phyloP scores from a whole-genome alignment of 768 basidiomycete species.

The Coprinellus micaceus region DNA sequence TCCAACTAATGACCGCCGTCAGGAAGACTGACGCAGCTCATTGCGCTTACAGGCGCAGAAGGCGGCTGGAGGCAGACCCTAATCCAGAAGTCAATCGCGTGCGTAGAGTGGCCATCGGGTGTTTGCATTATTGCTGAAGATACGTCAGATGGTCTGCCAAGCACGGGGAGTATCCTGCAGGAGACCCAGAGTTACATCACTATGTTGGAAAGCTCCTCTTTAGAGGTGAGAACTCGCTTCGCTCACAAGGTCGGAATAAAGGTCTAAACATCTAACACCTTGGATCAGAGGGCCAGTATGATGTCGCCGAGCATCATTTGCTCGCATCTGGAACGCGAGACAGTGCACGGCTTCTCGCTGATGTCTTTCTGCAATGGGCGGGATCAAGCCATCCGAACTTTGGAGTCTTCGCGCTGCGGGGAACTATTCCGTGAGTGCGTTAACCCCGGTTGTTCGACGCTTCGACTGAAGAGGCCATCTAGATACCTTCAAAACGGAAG shows the following conservation, averaged over 20 bases:
- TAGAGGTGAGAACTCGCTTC: constrained; percentile 80
- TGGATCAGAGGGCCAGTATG: constrained; percentile 66
- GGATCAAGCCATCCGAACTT: constrained; percentile 52
- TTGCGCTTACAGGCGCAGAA: constrained; percentile 74
- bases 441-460: neutral
- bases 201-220: constrained; percentile 87
- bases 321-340: constrained; percentile 86
- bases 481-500: constrained; percentile 84
- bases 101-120: constrained; percentile 26
- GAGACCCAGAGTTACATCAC: constrained; percentile 84
- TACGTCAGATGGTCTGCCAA: constrained; percentile 78
- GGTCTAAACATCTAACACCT: too few species aligned
- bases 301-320: constrained; percentile 75
- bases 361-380: constrained; percentile 84
- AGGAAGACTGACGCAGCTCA: constrained; percentile 89
- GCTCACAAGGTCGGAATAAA: too few species aligned
- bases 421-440: constrained; percentile 74
- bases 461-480: neutral
- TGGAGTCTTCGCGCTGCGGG: constrained; percentile 81
- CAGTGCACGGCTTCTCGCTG: constrained; percentile 79
- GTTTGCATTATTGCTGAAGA: constrained; percentile 14
- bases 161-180: constrained; percentile 73
- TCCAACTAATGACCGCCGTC: constrained; percentile 11
- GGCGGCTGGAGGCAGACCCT: constrained; percentile 91
- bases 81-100: constrained; percentile 83